Conservation (phyloP, 2,329 filamentous ascomycete species). For the Lanzia echinophila region DNA sequence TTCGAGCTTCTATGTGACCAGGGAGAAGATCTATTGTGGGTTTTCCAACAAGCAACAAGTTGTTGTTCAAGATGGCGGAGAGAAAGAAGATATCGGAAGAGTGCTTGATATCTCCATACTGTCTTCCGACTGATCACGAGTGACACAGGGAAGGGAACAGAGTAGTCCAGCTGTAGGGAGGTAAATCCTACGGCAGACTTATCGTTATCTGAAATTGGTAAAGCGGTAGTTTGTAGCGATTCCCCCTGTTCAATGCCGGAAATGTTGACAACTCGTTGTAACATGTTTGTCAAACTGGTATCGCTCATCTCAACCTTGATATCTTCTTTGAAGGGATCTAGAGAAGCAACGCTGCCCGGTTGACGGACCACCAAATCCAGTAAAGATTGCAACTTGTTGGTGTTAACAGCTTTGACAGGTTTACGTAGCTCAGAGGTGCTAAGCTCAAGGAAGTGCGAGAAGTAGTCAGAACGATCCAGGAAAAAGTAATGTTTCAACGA, state of each 20-base stretch:
- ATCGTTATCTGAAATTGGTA: conserved; percentile 64
- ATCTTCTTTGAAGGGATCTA: conserved; percentile 97
- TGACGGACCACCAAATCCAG: conserved; percentile 96
- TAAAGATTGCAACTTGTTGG: conserved; percentile 85
- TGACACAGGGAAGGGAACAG: conserved; percentile 89
- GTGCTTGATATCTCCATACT: conserved; percentile 89
- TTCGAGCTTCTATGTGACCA: conserved; percentile 79
- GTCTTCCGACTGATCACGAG: conserved; percentile 95
- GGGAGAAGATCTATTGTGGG: conserved; percentile 70
- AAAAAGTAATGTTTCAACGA: conserved; percentile 99
- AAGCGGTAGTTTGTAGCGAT: conserved; percentile 62
- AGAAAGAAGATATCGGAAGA: conserved; percentile 90
- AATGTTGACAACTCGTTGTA: conserved; percentile 95
- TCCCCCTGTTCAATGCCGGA: conserved; percentile 91
- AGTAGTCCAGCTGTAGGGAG: conserved; percentile 88
- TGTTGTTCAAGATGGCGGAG: conserved; percentile 84
- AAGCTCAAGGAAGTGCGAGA: conserved; percentile 94
- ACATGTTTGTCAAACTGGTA: conserved; percentile 81
- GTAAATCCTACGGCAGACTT: conserved; percentile 88
- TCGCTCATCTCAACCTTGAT: conserved; percentile 98
- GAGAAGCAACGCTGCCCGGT: conserved; percentile 84
- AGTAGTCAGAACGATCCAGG: conserved; percentile 94
- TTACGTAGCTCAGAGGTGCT: conserved; percentile 85
- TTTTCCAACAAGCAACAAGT: conserved; percentile 81
- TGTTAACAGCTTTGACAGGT: conserved; percentile 81